Conservation (phyloP, 2,329 filamentous ascomycete genomes). For the Beauveria varroae region DNA sequence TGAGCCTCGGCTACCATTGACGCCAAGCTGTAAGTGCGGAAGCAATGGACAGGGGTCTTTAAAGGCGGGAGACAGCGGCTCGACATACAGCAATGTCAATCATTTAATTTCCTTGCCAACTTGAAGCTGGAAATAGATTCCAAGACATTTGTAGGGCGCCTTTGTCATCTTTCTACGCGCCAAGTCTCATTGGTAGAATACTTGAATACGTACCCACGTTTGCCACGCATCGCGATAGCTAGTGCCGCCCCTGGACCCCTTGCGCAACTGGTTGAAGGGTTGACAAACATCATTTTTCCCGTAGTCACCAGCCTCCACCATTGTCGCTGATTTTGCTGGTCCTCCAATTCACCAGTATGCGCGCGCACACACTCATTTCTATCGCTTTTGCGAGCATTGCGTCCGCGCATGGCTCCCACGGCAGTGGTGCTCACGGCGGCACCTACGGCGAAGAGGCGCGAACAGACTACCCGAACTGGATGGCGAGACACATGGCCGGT, state of each 20-base stretch:
- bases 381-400: slow-evolving; percentile 34
- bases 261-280: not conserved
- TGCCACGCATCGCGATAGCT: not conserved
- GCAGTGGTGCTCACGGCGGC: slow-evolving; percentile 31
- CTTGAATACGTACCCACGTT: not conserved
- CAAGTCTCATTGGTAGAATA: not conserved
- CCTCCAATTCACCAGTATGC: slow-evolving; percentile 18
- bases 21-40: no score
- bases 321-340: not conserved
- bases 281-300: not conserved
- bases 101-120: not conserved
- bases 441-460: slow-evolving; percentile 34
- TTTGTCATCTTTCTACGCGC: not conserved
- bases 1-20: no score
- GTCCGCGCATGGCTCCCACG: slow-evolving; percentile 46
- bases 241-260: not conserved
- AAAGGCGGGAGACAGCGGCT: not conserved
- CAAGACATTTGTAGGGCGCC: no score
- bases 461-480: slow-evolving; percentile 52
- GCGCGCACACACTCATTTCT: slow-evolving; percentile 24
- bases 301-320: not conserved
- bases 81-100: not conserved
- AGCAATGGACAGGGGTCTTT: no score
- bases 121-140: no score
- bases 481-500: slow-evolving; percentile 62